These are phyloP conservation scores for Croton setiger DNA, from an alignment of 441 rosid genomes.

Conservation along the genomic window DNA sequence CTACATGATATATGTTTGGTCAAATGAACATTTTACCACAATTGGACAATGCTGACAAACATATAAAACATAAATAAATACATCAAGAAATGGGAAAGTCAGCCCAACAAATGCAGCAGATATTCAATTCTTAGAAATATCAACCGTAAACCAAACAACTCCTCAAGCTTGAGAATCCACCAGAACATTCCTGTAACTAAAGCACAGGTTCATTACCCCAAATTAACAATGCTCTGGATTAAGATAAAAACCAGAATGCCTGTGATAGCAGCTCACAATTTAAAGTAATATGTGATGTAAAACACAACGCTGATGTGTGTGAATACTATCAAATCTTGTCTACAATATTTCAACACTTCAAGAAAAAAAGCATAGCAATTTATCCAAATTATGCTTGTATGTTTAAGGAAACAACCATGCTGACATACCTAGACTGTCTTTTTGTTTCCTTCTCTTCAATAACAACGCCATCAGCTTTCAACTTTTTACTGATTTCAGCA, in stretches of 20 bases:
- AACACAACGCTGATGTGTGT: not conserved
- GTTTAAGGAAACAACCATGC: not conserved
- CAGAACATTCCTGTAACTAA: not conserved
- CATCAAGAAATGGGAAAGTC: too few relatives aligned
- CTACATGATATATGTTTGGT: not conserved
- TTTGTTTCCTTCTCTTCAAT: slow-evolving; percentile 59
- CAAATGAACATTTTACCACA: not conserved
- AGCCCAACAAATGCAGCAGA: not conserved
- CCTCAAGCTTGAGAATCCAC: not conserved
- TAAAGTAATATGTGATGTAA: not conserved
- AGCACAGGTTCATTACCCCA: not conserved
- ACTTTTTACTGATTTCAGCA: slow-evolving; percentile 91
- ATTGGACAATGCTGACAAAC: not conserved
- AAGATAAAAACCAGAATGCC: not conserved
- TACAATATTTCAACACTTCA: not conserved
- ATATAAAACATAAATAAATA: too few relatives aligned
- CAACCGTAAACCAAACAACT: not conserved
- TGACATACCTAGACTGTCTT: slow-evolving; percentile 59
- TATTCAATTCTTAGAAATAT: not conserved
- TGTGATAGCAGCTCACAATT: not conserved
- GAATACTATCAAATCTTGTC: not conserved
- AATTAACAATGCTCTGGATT: not conserved
- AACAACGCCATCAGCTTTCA: slow-evolving; percentile 80
- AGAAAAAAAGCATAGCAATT: not conserved
- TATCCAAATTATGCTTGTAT: not conserved